Evolutionary conservation across 2,329 filamentous ascomycete species (phyloP).

Genomic region (Fusarium xyrophilum): DNA sequence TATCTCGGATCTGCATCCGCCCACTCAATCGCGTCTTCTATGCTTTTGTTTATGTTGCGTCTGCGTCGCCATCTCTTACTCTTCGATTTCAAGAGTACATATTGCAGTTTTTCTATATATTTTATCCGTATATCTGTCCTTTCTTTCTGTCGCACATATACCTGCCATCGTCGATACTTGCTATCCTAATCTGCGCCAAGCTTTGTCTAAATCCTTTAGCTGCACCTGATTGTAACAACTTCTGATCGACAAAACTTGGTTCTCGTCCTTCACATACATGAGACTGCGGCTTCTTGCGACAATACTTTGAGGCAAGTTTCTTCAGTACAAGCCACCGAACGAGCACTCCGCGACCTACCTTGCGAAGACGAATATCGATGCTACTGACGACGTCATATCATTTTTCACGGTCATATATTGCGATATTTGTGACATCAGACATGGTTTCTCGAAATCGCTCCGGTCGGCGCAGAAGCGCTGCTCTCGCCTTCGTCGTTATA

Average conservation of each 20-base stretch:
- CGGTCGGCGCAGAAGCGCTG: slow-evolving; percentile 26
- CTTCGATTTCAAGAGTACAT: slow-evolving; percentile 11
- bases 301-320: neutral
- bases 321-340: neutral
- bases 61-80: neutral
- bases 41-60: slow-evolving; percentile 8
- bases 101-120: neutral
- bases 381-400: slow-evolving; percentile 12
- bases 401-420: neutral
- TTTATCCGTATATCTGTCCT: neutral
- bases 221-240: slow-evolving; percentile 4
- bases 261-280: neutral
- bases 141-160: neutral
- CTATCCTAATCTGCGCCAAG: neutral
- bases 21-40: slow-evolving; percentile 5
- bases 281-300: neutral
- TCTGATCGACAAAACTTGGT: neutral
- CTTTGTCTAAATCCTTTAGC: slow-evolving; percentile 1
- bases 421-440: slow-evolving; percentile 5
- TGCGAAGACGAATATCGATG: neutral
- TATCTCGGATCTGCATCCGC: slow-evolving; percentile 10
- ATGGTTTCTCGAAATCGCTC: slow-evolving; percentile 29
- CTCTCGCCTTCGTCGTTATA: slow-evolving; percentile 8
- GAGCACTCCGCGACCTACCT: neutral
- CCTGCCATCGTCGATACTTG: neutral